Evolutionary conservation across 1,284 basidiomycete genomes (phyloP).

Genomic region (Serendipita sp.): DNA sequence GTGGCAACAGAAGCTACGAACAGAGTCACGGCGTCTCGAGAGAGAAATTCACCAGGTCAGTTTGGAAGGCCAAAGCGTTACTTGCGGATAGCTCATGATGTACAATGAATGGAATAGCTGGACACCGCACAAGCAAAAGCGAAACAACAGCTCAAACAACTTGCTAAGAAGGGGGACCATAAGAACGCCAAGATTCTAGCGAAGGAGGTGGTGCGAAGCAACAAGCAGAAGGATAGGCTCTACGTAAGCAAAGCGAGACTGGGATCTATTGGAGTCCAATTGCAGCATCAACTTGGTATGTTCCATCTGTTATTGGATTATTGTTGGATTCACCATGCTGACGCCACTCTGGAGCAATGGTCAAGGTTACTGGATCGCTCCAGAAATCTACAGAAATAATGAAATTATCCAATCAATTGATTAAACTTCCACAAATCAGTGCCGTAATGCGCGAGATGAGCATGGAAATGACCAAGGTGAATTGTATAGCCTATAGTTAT

Average conservation of each 20-base stretch:
- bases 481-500: slow-evolving; percentile 7
- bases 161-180: slow-evolving; percentile 83
- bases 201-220: slow-evolving; percentile 84
- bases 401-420: slow-evolving; percentile 86
- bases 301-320: slow-evolving; percentile 11
- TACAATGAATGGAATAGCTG: slow-evolving; percentile 37
- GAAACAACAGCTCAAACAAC: slow-evolving; percentile 70
- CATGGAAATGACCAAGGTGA: slow-evolving; percentile 96
- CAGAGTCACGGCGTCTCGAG: slow-evolving; percentile 70
- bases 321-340: neutral
- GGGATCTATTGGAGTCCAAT: slow-evolving; percentile 81
- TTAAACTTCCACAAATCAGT: slow-evolving; percentile 86
- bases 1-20: slow-evolving; percentile 77
- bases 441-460: slow-evolving; percentile 94
- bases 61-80: slow-evolving; percentile 13
- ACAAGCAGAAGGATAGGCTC: slow-evolving; percentile 87
- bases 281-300: slow-evolving; percentile 87
- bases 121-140: slow-evolving; percentile 75
- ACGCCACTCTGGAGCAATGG: slow-evolving; percentile 53
- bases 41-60: slow-evolving; percentile 86
- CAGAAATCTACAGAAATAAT: slow-evolving; percentile 99
- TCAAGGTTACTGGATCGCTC: slow-evolving; percentile 91
- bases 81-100: neutral
- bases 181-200: slow-evolving; percentile 89
- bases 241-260: slow-evolving; percentile 87